Conservation (phyloP, 257 asterid species). For the Leptodermis oblonga region DNA sequence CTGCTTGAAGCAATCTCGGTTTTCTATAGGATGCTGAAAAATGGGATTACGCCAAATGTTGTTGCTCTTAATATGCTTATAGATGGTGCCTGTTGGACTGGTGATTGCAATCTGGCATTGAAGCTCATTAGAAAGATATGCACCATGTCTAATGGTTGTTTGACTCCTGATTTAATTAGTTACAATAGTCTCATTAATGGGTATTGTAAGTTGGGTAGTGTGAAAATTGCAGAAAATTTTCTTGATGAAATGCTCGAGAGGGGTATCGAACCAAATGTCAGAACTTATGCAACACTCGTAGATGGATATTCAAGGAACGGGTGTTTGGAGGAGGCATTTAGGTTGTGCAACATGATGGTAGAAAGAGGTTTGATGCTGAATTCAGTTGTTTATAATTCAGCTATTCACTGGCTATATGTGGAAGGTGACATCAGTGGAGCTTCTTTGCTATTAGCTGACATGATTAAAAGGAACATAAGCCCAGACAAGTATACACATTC, state of each 20-base stretch:
- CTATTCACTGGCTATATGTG: constrained; percentile 54
- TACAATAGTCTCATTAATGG: constrained; percentile 70
- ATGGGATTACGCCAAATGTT: constrained; percentile 54
- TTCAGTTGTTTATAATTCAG: constrained; percentile 56
- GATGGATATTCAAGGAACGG: constrained; percentile 72
- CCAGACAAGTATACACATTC: constrained; percentile 59
- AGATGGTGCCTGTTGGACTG: constrained; percentile 60
- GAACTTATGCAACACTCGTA: constrained; percentile 69
- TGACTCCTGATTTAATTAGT: constrained; percentile 46
- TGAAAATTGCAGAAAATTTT: constrained; percentile 42
- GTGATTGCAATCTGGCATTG: constrained; percentile 48
- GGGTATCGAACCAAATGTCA: constrained; percentile 54
- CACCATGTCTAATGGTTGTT: constrained; percentile 43
- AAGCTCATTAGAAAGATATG: constrained; percentile 43
- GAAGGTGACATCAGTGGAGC: constrained; percentile 66
- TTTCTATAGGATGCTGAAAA: constrained; percentile 62
- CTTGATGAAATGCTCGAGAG: constrained; percentile 42
- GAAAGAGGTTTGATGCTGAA: constrained; percentile 52
- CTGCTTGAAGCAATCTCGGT: constrained; percentile 59
- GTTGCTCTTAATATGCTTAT: constrained; percentile 68
- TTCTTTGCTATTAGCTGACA: constrained; percentile 48
- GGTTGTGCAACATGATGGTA: constrained; percentile 52
- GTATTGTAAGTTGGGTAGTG: constrained; percentile 60
- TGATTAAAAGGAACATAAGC: constrained; percentile 48
- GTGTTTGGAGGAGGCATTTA: constrained; percentile 54